These are phyloP conservation scores for Candida sphagnicola DNA, from an alignment of 805 yeast species.

Conservation along the genomic window DNA sequence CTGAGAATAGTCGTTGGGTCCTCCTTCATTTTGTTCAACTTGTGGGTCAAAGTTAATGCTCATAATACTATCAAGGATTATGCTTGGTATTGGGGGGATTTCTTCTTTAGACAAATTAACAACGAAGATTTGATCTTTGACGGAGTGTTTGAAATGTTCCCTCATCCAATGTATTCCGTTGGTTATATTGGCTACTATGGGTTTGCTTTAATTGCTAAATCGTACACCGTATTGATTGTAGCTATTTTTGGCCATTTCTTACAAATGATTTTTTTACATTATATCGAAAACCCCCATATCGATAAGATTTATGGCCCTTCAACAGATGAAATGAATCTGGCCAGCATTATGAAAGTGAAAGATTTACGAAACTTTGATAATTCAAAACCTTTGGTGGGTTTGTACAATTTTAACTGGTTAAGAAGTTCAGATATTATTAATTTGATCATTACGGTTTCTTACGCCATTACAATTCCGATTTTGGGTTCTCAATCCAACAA, in stretches of 20 bases:
- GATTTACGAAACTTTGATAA: slow-evolving; percentile 43
- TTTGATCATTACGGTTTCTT: slow-evolving; percentile 36
- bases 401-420: slow-evolving; percentile 58
- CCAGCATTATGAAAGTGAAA: slow-evolving; percentile 42
- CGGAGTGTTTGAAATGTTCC: slow-evolving; percentile 86
- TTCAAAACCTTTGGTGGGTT: slow-evolving; percentile 51
- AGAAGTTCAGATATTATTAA: slow-evolving; percentile 63
- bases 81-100: slow-evolving; percentile 97
- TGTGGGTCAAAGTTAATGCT: slow-evolving; percentile 85
- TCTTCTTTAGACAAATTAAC: slow-evolving; percentile 68
- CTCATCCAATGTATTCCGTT: slow-evolving; percentile 90
- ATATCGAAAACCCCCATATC: slow-evolving; percentile 83
- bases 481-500: slow-evolving; percentile 17
- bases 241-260: slow-evolving; percentile 72
- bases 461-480: slow-evolving; percentile 40
- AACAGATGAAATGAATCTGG: slow-evolving; percentile 32
- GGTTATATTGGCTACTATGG: slow-evolving; percentile 89
- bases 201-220: slow-evolving; percentile 69
- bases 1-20: slow-evolving; percentile 59
- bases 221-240: slow-evolving; percentile 63
- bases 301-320: slow-evolving; percentile 69
- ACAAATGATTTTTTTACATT: slow-evolving; percentile 70
- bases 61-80: slow-evolving; percentile 85
- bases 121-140: slow-evolving; percentile 72
- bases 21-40: slow-evolving; percentile 61